phyloP scores from a whole-genome alignment of 495 filamentous ascomycete genomes.

The Corynascus novoguineensis region DNA sequence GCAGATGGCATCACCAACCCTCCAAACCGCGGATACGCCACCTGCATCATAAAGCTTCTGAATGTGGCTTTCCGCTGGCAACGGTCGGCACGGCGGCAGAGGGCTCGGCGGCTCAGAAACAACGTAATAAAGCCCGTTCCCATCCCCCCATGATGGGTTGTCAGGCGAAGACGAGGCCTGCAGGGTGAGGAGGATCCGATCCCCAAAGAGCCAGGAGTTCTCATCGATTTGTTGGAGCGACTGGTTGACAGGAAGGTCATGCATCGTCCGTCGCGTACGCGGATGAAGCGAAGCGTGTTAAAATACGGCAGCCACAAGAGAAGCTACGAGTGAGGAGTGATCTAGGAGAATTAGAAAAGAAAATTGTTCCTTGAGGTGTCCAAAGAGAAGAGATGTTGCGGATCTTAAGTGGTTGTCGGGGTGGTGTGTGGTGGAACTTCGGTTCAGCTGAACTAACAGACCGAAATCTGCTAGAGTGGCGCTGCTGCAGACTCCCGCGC shows the following conservation, averaged over 20 bases:
- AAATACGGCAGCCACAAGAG: not conserved
- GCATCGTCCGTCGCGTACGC: too few species aligned
- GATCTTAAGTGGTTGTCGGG: not conserved
- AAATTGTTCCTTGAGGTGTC: not conserved
- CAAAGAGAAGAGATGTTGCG: not conserved
- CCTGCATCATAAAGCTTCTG: conserved; percentile 10
- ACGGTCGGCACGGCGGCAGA: conserved; percentile 9
- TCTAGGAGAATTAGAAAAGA: not conserved
- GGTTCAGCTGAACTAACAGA: not conserved
- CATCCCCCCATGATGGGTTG: conserved; percentile 8
- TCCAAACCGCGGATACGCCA: conserved; percentile 7
- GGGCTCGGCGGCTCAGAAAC: conserved; percentile 10
- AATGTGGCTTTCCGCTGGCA: conserved; percentile 10
- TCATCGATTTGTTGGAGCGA: conserved; percentile 12
- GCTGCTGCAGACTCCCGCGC: too few species aligned
- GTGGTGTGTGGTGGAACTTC: not conserved
- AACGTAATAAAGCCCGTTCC: conserved; percentile 11
- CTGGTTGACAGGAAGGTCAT: conserved; percentile 6
- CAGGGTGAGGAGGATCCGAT: conserved; percentile 8
- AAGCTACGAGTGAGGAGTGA: not conserved
- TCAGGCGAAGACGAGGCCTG: conserved; percentile 4
- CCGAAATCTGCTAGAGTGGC: not conserved
- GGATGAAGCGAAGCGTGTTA: not conserved
- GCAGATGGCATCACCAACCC: conserved; percentile 9
- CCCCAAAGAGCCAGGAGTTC: conserved; percentile 12